Evolutionary conservation across 2,329 filamentous ascomycete species (phyloP), one percentile per base, ranked within the genome.

Genomic region (Epichloe glyceriae): DNA sequence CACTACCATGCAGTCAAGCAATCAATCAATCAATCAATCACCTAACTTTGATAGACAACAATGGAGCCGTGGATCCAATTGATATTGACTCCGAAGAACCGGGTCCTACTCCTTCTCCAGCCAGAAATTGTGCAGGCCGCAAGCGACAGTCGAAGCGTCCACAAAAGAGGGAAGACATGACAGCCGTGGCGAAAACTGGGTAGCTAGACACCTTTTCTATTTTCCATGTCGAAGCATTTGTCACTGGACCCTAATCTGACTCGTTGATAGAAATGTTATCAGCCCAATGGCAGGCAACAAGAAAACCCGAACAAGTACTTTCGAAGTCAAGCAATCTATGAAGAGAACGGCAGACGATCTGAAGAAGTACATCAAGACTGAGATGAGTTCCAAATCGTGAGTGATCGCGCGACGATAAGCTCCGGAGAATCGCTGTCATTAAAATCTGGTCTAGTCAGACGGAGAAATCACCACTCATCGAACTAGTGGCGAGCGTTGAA

Each of bases 301-400:
- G 20, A 35, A 20, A 26, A 40, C n/a, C 14, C 38, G 34, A 34
- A 37, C 41, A 17, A 52, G n/a, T 39, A 38, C 39, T 8, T 26
- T 47, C 5, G 42, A 52, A 19, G 52, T 47, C 4, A 54, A 47
- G 48, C 50, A 39, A 20, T 30, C 37, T 30, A 15, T 54, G 10
- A n/a, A 46, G 26, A 38, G 17, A 30, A 20, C 35, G 15, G 50
- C 43, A 17, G 33, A 30, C 10, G 50, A 50, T 17, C 15, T 50
- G 15, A 52, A 50, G 43, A 40, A 35, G 6, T 46, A 40, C 14
- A 47, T 54, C 19, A 44, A 54, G 39, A 17, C 30, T 7, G 33
- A 49, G 5, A 26, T 52, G 15, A 38, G 19, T 37, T 35, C 30
- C 12, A 39, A 17, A 12, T 4, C 17, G 52, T 53, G 43, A 19